Conservation (phyloP, 2,329 filamentous ascomycete genomes). For the Colletotrichum abscissum region DNA sequence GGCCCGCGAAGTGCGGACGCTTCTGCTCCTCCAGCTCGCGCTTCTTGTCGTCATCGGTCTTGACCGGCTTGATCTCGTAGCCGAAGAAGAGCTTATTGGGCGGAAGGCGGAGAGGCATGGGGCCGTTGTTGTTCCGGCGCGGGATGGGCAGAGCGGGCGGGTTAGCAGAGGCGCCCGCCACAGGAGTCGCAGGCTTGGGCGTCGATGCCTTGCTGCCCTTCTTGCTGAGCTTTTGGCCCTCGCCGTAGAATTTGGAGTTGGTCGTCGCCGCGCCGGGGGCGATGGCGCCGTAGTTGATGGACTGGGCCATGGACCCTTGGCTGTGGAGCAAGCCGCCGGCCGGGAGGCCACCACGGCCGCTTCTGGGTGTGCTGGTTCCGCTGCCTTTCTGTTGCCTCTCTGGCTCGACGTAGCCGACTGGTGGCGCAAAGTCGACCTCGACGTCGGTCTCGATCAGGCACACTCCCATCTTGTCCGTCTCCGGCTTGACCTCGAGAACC, state of each 20-base stretch:
- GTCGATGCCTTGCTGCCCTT: conserved; percentile 81
- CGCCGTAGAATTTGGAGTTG: conserved; percentile 81
- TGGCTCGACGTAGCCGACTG: conserved; percentile 93
- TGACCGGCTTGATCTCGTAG: conserved; percentile 90
- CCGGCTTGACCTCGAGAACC: conserved; percentile 92
- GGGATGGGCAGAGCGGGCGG: conserved; percentile 45
- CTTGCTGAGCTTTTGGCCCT: conserved; percentile 88
- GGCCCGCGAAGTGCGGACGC: conserved; percentile 83
- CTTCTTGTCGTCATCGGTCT: conserved; percentile 79
- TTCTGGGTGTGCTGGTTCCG: conserved; percentile 88
- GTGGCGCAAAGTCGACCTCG: conserved; percentile 94
- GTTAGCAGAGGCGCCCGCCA: conserved; percentile 66
- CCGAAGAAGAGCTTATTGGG: conserved; percentile 97
- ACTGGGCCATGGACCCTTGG: conserved; percentile 94
- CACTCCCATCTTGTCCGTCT: conserved; percentile 84
- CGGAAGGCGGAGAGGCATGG: conserved; percentile 85
- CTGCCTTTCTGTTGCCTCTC: conserved; percentile 68
- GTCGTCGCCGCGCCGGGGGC: conserved; percentile 79
- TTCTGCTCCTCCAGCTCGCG: conserved; percentile 72
- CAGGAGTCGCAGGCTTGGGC: conserved; percentile 79
- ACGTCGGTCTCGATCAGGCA: conserved; percentile 97
- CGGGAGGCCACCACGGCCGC: conserved; percentile 68
- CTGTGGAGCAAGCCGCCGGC: conserved; percentile 81
- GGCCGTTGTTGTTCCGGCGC: conserved; percentile 78
- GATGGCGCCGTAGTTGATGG: conserved; percentile 96